Percentiles rank a stretch among this genome's conserved stretches.
Conservation (phyloP, 2,329 filamentous ascomycete species). For the Penicillium vulpinum region DNA sequence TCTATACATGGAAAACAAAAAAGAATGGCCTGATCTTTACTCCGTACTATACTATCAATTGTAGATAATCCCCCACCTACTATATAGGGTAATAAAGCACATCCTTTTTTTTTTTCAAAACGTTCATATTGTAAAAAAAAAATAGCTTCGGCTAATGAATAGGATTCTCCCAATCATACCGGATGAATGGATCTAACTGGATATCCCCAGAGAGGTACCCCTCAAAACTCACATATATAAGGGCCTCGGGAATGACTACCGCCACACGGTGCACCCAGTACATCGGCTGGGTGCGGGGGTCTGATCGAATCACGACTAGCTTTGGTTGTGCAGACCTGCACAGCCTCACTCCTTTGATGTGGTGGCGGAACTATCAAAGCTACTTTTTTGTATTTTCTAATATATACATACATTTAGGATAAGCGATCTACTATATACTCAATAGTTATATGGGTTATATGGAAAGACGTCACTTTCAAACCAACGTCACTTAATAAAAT, state of each 20-base stretch:
- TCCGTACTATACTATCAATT: background rate
- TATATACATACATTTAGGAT: no score
- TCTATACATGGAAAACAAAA: no score
- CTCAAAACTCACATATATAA: background rate
- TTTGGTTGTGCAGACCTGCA: constrained; percentile 21
- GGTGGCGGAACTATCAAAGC: constrained; percentile 15
- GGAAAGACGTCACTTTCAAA: constrained; percentile 17
- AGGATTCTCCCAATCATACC: background rate
- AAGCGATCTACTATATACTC: no score
- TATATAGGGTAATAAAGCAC: constrained; percentile 13
- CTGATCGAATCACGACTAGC: constrained; percentile 23
- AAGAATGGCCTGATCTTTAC: background rate
- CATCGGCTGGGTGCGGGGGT: constrained; percentile 28
- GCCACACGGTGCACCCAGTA: constrained; percentile 25
- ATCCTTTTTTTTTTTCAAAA: no score
- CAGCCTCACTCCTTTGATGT: constrained; percentile 29
- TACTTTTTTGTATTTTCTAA: constrained; percentile 6
- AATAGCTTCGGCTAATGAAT: no score
- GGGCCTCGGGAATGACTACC: constrained; percentile 6
- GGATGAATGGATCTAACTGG: background rate
- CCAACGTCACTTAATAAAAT: constrained; percentile 1
- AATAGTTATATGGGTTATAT: constrained; percentile 4
- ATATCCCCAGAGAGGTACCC: constrained; percentile 3
- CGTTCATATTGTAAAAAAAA: background rate
- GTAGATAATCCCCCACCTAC: constrained; percentile 6